These are phyloP conservation scores for Ophiostoma australiae DNA, from an alignment of 2,329 filamentous ascomycete species.

Conservation along the genomic window DNA sequence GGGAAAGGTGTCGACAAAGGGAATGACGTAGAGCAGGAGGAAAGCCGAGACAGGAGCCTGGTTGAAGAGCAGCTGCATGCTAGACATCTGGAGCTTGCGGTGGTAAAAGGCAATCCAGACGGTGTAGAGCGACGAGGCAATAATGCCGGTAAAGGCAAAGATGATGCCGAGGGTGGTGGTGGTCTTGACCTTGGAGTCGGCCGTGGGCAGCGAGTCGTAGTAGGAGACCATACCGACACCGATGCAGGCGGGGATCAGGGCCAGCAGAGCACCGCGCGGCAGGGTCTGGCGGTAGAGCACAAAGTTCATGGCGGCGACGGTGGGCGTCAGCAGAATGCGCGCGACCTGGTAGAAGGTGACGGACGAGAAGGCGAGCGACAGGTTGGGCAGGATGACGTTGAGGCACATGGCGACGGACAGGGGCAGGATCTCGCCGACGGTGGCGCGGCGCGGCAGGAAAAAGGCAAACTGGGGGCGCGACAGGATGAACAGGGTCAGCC, in stretches of 20 bases:
- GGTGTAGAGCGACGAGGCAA: slow-evolving; percentile 63
- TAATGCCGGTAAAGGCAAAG: slow-evolving; percentile 59
- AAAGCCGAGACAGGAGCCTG: slow-evolving; percentile 60
- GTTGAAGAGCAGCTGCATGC: slow-evolving; percentile 65
- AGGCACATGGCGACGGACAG: slow-evolving; percentile 63
- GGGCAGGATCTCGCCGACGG: slow-evolving; percentile 55
- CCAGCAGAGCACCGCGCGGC: slow-evolving; percentile 48
- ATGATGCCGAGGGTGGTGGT: slow-evolving; percentile 56
- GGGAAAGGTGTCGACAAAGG: slow-evolving; percentile 60
- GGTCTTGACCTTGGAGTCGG: slow-evolving; percentile 47
- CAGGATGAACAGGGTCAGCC: slow-evolving; percentile 56
- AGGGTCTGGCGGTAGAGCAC: slow-evolving; percentile 55
- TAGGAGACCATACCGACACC: slow-evolving; percentile 64
- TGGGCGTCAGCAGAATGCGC: slow-evolving; percentile 61
- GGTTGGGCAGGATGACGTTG: slow-evolving; percentile 64
- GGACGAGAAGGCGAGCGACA: slow-evolving; percentile 62
- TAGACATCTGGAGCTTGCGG: slow-evolving; percentile 59
- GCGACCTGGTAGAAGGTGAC: slow-evolving; percentile 68
- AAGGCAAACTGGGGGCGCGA: slow-evolving; percentile 55
- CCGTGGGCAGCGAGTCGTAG: slow-evolving; percentile 56
- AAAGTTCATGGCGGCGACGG: slow-evolving; percentile 61
- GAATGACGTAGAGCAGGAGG: slow-evolving; percentile 60
- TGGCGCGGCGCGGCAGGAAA: slow-evolving; percentile 54
- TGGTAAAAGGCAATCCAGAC: slow-evolving; percentile 65
- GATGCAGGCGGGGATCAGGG: slow-evolving; percentile 56